These are phyloP conservation scores for Chaetomium tenue DNA, from an alignment of 495 filamentous ascomycete genomes.

Conservation along the genomic window DNA sequence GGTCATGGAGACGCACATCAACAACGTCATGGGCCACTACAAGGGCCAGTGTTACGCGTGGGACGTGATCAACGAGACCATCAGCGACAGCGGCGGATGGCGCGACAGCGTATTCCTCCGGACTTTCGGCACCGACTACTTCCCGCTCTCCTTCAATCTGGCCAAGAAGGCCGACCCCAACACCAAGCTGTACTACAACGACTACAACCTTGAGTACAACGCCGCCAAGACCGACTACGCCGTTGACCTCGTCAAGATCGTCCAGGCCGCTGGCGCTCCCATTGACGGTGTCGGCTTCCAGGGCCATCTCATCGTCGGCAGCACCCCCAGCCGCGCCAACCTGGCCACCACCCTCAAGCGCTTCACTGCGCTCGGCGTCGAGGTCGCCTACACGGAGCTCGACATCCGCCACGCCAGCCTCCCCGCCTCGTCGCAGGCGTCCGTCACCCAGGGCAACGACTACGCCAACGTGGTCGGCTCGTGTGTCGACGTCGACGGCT, in stretches of 20 bases:
- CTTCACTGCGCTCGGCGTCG: slow-evolving; percentile 51
- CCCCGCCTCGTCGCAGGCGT: slow-evolving; percentile 39
- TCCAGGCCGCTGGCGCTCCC: slow-evolving; percentile 49
- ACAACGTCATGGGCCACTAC: slow-evolving; percentile 54
- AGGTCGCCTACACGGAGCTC: slow-evolving; percentile 63
- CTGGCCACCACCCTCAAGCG: slow-evolving; percentile 42
- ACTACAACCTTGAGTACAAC: slow-evolving; percentile 62
- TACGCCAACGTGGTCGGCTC: slow-evolving; percentile 55
- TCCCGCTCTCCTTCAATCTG: slow-evolving; percentile 48
- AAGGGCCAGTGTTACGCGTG: slow-evolving; percentile 49
- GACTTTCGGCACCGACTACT: slow-evolving; percentile 48
- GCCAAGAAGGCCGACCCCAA: slow-evolving; percentile 41
- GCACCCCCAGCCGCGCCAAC: slow-evolving; percentile 42
- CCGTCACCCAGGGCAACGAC: slow-evolving; percentile 54
- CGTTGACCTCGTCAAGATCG: slow-evolving; percentile 46
- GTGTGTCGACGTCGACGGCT: slow-evolving; percentile 54
- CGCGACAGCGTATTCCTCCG: slow-evolving; percentile 42
- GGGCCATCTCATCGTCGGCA: slow-evolving; percentile 57
- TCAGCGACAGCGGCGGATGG: slow-evolving; percentile 47
- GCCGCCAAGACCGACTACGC: slow-evolving; percentile 50
- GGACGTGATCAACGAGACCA: slow-evolving; percentile 58
- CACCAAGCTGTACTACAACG: slow-evolving; percentile 60
- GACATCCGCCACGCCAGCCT: slow-evolving; percentile 53
- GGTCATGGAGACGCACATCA: slow-evolving; percentile 49
- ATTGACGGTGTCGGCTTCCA: slow-evolving; percentile 63